A percentile compares a stretch with the other conserved stretches of the same genome.
phyloP scores from a whole-genome alignment of 805 yeast species.

The Starmerella vaccinii region DNA sequence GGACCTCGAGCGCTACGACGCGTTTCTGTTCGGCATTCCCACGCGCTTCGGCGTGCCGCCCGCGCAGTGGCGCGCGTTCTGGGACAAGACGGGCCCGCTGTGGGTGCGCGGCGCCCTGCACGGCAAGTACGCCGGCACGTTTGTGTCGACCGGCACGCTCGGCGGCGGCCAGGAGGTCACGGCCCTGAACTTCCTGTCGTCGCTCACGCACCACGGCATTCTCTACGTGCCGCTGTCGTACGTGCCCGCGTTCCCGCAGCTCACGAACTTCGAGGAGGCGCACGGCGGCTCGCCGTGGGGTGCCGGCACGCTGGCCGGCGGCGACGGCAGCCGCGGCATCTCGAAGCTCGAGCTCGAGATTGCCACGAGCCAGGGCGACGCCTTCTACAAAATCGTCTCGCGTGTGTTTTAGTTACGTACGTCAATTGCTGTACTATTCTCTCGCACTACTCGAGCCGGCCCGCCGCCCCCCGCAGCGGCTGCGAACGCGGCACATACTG shows the following conservation, averaged over 20 bases:
- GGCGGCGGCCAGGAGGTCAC: slow-evolving; percentile 78
- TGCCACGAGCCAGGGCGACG: slow-evolving; percentile 57
- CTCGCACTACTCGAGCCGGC: too few species aligned
- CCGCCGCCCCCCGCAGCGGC: too few species aligned
- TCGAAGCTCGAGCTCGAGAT: slow-evolving; percentile 51
- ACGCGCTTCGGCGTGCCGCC: slow-evolving; percentile 70
- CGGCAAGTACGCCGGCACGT: slow-evolving; percentile 67
- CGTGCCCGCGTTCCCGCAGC: slow-evolving; percentile 43
- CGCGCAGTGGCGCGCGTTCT: slow-evolving; percentile 63
- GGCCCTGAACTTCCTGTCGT: slow-evolving; percentile 44
- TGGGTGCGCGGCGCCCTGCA: slow-evolving; percentile 62
- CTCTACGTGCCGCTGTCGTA: slow-evolving; percentile 70
- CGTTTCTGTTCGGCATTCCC: slow-evolving; percentile 69
- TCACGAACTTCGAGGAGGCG: slow-evolving; percentile 50
- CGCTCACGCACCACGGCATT: slow-evolving; percentile 66
- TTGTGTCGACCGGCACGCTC: slow-evolving; percentile 57
- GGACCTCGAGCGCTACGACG: slow-evolving; percentile 54
- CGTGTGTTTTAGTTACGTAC: slow-evolving; percentile 19
- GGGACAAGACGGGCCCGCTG: slow-evolving; percentile 66
- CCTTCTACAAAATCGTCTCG: slow-evolving; percentile 43
- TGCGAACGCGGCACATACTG: too few species aligned
- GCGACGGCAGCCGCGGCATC: slow-evolving; percentile 66
- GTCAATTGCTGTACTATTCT: too few species aligned
- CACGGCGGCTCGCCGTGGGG: slow-evolving; percentile 88
- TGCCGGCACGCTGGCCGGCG: slow-evolving; percentile 67